A percentile compares a stretch with the other conserved stretches of the same genome.
These are phyloP conservation scores for Penicillium antarcticum DNA, from an alignment of 495 filamentous ascomycete genomes.

Conservation along the genomic window DNA sequence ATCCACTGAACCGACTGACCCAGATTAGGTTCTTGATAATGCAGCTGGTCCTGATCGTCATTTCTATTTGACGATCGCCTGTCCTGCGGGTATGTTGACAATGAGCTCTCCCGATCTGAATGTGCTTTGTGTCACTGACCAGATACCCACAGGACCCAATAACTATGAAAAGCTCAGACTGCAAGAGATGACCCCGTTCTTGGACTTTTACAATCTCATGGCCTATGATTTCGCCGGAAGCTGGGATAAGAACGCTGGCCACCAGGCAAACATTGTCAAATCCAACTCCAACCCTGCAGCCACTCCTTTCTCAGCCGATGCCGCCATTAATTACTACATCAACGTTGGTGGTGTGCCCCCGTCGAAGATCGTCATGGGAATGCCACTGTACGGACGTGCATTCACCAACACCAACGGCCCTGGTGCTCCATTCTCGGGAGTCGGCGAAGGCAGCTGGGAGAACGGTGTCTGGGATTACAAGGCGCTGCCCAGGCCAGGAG, in stretches of 20 bases:
- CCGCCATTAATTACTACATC: slow-evolving; percentile 59
- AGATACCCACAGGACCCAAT: slow-evolving; percentile 30
- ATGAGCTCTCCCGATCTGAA: background rate
- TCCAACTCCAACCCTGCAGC: slow-evolving; percentile 49
- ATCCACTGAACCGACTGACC: slow-evolving; percentile 1
- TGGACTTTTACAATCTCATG: slow-evolving; percentile 85
- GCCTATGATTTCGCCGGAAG: slow-evolving; percentile 77
- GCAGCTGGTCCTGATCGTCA: slow-evolving; percentile 55
- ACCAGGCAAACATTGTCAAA: slow-evolving; percentile 74
- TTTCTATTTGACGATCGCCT: slow-evolving; percentile 77
- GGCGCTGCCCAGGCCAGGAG: slow-evolving; percentile 50
- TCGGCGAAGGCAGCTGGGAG: slow-evolving; percentile 69
- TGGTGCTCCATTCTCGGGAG: slow-evolving; percentile 64
- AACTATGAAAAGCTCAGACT: slow-evolving; percentile 71
- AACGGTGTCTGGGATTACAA: slow-evolving; percentile 82
- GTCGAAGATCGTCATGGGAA: slow-evolving; percentile 75
- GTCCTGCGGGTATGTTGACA: slow-evolving; percentile 32
- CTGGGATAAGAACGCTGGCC: slow-evolving; percentile 72
- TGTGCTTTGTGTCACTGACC: slow-evolving; percentile 15
- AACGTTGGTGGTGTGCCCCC: slow-evolving; percentile 53
- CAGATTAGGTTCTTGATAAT: slow-evolving; percentile 51
- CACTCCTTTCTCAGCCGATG: slow-evolving; percentile 53
- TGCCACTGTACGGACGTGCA: slow-evolving; percentile 85
- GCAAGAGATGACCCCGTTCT: slow-evolving; percentile 62
- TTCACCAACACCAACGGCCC: slow-evolving; percentile 74